Percentiles rank a stretch among this genome's conserved stretches.
These are phyloP conservation scores for Spencermartinsiella europaea DNA, from an alignment of 805 yeast species.

Conservation along the genomic window DNA sequence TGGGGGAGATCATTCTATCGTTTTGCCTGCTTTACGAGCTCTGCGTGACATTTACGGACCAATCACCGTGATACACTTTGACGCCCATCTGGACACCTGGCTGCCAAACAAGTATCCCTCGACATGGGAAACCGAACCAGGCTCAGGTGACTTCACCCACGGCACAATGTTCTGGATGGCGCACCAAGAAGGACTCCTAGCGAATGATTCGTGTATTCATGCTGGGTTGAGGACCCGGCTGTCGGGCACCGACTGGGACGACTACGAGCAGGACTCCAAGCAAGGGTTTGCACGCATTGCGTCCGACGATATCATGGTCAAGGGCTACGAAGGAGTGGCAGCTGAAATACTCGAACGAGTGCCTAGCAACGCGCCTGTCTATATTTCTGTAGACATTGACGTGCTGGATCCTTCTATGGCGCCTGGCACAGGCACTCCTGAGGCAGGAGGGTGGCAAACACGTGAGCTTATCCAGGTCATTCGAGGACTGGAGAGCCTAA, in stretches of 20 bases:
- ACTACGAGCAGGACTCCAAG: slow-evolving; percentile 58
- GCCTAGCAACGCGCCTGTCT: slow-evolving; percentile 63
- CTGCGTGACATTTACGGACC: slow-evolving; percentile 57
- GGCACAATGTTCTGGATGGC: slow-evolving; percentile 89
- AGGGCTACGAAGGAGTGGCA: slow-evolving; percentile 59
- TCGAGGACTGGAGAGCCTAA: slow-evolving; percentile 55
- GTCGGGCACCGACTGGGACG: slow-evolving; percentile 53
- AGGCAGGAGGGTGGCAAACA: slow-evolving; percentile 67
- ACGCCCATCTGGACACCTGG: slow-evolving; percentile 87
- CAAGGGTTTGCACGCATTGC: slow-evolving; percentile 67
- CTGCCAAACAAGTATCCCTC: slow-evolving; percentile 69
- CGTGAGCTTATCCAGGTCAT: slow-evolving; percentile 58
- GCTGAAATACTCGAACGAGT: slow-evolving; percentile 48
- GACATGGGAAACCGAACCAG: slow-evolving; percentile 66
- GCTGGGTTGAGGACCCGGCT: slow-evolving; percentile 74
- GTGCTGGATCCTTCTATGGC: slow-evolving; percentile 67
- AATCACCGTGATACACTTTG: slow-evolving; percentile 72
- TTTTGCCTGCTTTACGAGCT: slow-evolving; percentile 68
- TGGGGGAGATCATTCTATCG: slow-evolving; percentile 81
- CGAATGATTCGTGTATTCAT: slow-evolving; percentile 55
- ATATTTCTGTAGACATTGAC: slow-evolving; percentile 73
- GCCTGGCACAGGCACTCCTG: slow-evolving; percentile 78
- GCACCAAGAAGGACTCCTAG: slow-evolving; percentile 56
- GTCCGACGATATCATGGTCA: slow-evolving; percentile 68
- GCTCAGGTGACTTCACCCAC: slow-evolving; percentile 60